These are phyloP conservation scores for Candida boidinii DNA, from an alignment of 805 yeast genomes.

Conservation along the genomic window DNA sequence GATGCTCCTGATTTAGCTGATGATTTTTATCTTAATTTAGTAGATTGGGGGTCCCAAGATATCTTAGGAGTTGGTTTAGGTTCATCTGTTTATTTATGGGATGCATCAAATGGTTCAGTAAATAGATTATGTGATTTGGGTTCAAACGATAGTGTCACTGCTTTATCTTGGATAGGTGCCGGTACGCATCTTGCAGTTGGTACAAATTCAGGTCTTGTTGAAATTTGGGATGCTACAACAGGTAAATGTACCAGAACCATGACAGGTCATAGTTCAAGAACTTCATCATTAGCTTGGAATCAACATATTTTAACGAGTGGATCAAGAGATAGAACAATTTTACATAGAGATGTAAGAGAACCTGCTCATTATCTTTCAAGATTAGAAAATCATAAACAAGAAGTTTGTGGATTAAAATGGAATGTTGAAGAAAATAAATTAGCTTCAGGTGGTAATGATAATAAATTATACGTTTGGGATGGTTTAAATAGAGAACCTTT, in stretches of 20 bases:
- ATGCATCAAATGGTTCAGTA: constrained; percentile 78
- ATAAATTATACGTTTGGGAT: constrained; percentile 81
- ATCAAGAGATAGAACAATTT: constrained; percentile 71
- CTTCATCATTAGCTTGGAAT: constrained; percentile 89
- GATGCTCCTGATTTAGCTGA: constrained; percentile 96
- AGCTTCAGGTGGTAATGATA: constrained; percentile 96
- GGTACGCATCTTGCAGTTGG: constrained; percentile 96
- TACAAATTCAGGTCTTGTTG: constrained; percentile 77
- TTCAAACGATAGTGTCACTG: constrained; percentile 60
- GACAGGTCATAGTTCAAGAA: constrained; percentile 85
- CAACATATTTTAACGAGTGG: constrained; percentile 85
- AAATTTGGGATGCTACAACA: constrained; percentile 88
- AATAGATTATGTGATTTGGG: constrained; percentile 70
- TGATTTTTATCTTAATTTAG: constrained; percentile 83
- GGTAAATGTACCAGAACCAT: constrained; percentile 79
- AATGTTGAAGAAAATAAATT: constrained; percentile 82
- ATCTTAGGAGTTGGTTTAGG: constrained; percentile 86
- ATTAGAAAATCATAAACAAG: constrained; percentile 74
- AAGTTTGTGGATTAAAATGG: constrained; percentile 96
- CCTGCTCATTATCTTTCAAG: constrained; percentile 73
- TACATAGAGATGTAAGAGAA: constrained; percentile 86
- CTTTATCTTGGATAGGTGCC: constrained; percentile 87
- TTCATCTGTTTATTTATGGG: constrained; percentile 83
- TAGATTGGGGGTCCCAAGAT: constrained; percentile 94
- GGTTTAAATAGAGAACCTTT: constrained; percentile 64